Evolutionary conservation across 257 asterid genomes (phyloP).

Genomic region (Osmanthus fragrans): DNA sequence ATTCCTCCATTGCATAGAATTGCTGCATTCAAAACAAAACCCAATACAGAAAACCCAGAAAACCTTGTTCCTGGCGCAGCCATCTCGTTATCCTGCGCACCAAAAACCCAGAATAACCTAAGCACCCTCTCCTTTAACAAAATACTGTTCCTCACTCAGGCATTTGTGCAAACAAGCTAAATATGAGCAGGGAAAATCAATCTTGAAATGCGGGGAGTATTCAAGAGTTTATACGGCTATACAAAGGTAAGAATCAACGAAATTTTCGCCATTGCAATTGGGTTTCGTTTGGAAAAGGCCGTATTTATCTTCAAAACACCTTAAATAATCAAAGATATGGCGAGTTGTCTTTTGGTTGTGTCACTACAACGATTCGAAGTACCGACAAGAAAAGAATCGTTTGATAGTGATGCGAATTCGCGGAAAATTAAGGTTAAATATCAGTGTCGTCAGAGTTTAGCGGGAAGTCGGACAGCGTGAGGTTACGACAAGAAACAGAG

Average conservation of each 20-base stretch:
- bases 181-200: background rate
- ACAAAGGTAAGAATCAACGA: too few relatives aligned
- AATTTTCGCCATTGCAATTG: too few relatives aligned
- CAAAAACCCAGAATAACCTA: too few relatives aligned
- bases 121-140: constrained; percentile 6
- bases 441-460: too few relatives aligned
- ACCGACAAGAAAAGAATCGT: too few relatives aligned
- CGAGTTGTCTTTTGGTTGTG: too few relatives aligned
- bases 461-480: background rate
- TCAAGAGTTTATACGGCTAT: constrained; percentile 22
- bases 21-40: constrained; percentile 41
- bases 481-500: background rate
- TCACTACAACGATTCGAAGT: too few relatives aligned
- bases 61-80: constrained; percentile 16
- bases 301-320: too few relatives aligned
- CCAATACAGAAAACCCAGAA: constrained; percentile 24
- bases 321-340: too few relatives aligned
- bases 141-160: background rate
- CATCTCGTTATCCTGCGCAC: constrained; percentile 33
- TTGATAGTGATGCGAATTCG: too few relatives aligned
- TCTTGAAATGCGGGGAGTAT: constrained; percentile 41
- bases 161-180: background rate
- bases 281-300: too few relatives aligned
- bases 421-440: too few relatives aligned
- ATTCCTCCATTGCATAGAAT: constrained; percentile 58